Evolutionary conservation across 2,329 filamentous ascomycete genomes (phyloP), one percentile per base, ranked within the genome.

Genomic region (Aphanocladium album): DNA sequence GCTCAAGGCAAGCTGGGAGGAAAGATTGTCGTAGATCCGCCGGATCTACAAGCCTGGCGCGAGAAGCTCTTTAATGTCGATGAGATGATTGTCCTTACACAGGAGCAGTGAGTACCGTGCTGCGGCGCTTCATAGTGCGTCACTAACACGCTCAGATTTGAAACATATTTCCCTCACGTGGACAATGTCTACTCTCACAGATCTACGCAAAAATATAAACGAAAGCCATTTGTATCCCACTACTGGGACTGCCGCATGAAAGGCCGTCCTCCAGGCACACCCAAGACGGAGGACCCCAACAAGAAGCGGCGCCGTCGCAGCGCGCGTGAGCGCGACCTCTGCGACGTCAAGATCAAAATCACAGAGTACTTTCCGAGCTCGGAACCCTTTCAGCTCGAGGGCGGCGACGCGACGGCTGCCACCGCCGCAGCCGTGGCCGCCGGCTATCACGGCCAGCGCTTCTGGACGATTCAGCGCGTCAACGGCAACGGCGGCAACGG

Each of bases 181-280:
- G 90, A 93, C 76, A 93, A 93, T 71, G 84, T 93, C 66, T 93
- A 92, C 74, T 93, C 89, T 27, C 90, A 92, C 74, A 87, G 89
- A 63, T 92, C 89, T 1, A 92, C 89, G 2, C 90, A 93, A 71
- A 82, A 81, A 58, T 91, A 92, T 73, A 93, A 93, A 76, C 87
- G 88, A 68, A 91, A 90, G 67, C 87, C 88, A n/a, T 90, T 93
- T 66, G 81, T 91, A 59, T 91, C 89, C 1, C 89, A 92, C 73
- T 93, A 93, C 73, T 93, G 89, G 87, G 90, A 93, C 74, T 93
- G 90, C 69, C 84, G 90, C 37, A 82, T 93, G 69, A 93, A 93
- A 74, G 90, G 90, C 25, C 82, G 90, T 0, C 89, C 89, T 0
- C 86, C 89, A 0, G 90, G 90, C 33, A 93, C 89, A 4, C 87